Evolutionary conservation across 2,329 filamentous ascomycete species (phyloP), one percentile per base, ranked within the genome.

Genomic region (Calonectria fujianensis): DNA sequence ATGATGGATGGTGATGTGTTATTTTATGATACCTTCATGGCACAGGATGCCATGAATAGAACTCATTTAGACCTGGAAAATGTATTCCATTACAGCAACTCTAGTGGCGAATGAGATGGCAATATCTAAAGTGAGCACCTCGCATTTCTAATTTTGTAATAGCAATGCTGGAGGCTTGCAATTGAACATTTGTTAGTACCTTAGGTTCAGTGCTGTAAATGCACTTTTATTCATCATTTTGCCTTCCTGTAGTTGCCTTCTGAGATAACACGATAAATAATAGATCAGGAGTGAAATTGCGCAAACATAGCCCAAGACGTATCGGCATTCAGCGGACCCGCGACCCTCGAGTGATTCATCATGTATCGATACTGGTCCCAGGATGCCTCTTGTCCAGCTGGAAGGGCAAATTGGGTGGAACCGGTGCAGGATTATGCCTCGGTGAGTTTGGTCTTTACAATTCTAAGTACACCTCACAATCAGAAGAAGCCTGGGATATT

Each of bases 1-100:
- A 73, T 69, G 70, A 64, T 39, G 65, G 66, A 69, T 69, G 27
- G 51, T 63, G 41, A 32, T 54, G 54, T 68, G 67, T 54, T 64
- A 72, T 69, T 54, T 68, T 57, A 45, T 52, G 72, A 73, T 70
- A 70, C 59, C 71, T 64, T 64, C 57, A 59, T 32, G 50, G 64
- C 45, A 18, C 14, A 32, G 50, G 31, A 31, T 48, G 61, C 37
- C 37, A 64, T 32, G 39, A 48, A 64, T 64, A 64, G 24, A 64
- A 27, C 39, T 45, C 52, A 29, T 52, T 52, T 57, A 41, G 35
- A 37, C n/a, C 10, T 27, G 51, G 24, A 37, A 20, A 37, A 39
- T 16, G 51, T 1, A 32, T 29, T 67, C n/a, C n/a, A 29, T 48
- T 48, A n/a, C 13, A 24, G 45, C n/a, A 48, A 24, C 10, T 13